These are phyloP conservation scores for Yamadazyma nakazawae DNA, from an alignment of 805 yeast genomes.

Conservation along the genomic window DNA sequence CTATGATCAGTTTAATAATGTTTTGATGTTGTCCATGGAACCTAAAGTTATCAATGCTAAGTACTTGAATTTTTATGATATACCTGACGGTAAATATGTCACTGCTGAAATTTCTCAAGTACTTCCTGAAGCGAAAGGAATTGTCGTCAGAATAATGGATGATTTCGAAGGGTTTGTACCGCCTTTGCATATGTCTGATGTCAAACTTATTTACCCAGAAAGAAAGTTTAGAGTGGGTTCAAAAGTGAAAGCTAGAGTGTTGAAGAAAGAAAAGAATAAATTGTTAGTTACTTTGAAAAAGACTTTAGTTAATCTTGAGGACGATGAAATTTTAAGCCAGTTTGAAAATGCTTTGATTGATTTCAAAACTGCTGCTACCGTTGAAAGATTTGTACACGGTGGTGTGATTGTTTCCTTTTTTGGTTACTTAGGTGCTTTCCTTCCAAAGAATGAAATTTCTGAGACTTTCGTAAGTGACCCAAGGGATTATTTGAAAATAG, in stretches of 20 bases:
- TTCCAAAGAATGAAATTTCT: constrained; percentile 86
- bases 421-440: constrained; percentile 70
- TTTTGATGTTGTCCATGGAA: constrained; percentile 66
- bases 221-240: constrained; percentile 85
- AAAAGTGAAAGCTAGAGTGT: constrained; percentile 71
- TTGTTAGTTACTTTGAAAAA: constrained; percentile 75
- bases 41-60: constrained; percentile 59
- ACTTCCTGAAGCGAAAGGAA: constrained; percentile 57
- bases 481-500: constrained; percentile 71
- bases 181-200: constrained; percentile 75
- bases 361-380: constrained; percentile 65
- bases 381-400: constrained; percentile 62
- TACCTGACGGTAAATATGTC: constrained; percentile 70
- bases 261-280: constrained; percentile 48
- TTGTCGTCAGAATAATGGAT: constrained; percentile 61
- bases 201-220: constrained; percentile 83
- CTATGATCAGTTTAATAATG: constrained; percentile 61
- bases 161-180: constrained; percentile 75
- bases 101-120: constrained; percentile 51
- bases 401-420: constrained; percentile 88
- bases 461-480: constrained; percentile 82
- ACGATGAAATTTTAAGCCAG: constrained; percentile 45
- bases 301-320: constrained; percentile 67
- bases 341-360: constrained; percentile 42
- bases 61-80: constrained; percentile 66